phyloP scores from a whole-genome alignment of 139 green algal species.

The Zygnema cylindricum region DNA sequence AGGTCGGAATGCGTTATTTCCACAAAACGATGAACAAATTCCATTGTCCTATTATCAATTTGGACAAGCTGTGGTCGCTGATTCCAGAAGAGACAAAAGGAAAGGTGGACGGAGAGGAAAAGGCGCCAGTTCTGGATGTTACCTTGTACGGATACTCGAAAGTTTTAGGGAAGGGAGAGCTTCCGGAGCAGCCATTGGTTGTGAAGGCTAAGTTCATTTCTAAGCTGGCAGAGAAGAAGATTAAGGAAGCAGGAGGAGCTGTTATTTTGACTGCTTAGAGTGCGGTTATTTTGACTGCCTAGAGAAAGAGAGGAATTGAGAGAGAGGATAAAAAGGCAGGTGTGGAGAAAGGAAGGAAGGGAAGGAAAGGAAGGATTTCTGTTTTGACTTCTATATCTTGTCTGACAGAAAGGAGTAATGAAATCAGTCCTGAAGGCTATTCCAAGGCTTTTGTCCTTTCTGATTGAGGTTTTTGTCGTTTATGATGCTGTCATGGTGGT shows the following conservation, averaged over 20 bases:
- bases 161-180: conserved; percentile 92
- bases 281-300: no score
- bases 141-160: conserved; percentile 89
- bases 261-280: conserved; percentile 82
- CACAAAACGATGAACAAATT: conserved; percentile 94
- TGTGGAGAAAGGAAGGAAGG: no score
- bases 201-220: conserved; percentile 98
- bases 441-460: no score
- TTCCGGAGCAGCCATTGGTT: conserved; percentile 92
- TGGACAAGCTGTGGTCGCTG: conserved; percentile 97
- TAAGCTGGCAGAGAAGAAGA: conserved; percentile 98
- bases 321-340: no score
- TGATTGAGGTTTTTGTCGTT: no score
- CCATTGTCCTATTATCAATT: conserved; percentile 95
- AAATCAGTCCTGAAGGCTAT: no score
- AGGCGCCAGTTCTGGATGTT: conserved; percentile 93
- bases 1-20: conserved; percentile 98
- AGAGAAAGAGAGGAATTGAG: no score
- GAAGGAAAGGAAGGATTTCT: no score
- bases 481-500: no score
- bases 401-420: no score
- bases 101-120: conserved; percentile 36
- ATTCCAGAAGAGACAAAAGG: conserved; percentile 76
- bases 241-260: conserved; percentile 93
- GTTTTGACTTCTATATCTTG: no score